Evolutionary conservation across 139 green algal genomes (phyloP), one percentile per base, ranked within the genome.

Genomic region (Astrephomene gubernaculifera): DNA sequence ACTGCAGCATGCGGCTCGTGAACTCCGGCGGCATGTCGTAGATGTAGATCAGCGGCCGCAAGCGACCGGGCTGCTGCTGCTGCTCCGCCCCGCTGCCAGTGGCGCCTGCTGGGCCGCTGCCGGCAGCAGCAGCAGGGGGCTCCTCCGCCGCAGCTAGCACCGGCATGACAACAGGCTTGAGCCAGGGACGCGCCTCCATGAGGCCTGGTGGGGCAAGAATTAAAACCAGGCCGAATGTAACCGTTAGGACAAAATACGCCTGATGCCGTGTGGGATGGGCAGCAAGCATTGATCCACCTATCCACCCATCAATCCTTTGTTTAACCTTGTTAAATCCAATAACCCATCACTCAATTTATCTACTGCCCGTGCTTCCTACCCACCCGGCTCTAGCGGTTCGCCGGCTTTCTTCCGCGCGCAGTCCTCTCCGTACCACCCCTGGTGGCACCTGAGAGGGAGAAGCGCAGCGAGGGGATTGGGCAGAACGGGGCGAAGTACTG

Each of bases 31-130:
- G 81, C 83, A 94, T 82, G 76, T 94, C 89, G 68, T 94, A 94
- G 2, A 94, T 52, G 54, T 92, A 94, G 73, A 94, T 93, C n/a
- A 91, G 74, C 27, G 90, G 90, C 29, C 90, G 89, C 54, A 86
- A 36, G 4, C 79, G 79, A 9, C 60, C 29, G 6, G 45, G 6
- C n/a, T 9, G 27, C 29, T 35, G 25, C 54, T 17, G 1, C 19
- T 9, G 1, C 19, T 6, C 67, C 22, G 25, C 38, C 38, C 65
- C 65, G 35, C 65, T 12, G 69, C 4, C 25, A 4, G 31, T 29
- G 71, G 2, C 43, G 43, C 38, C n/a, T 12, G 41, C 41, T 10
- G 17, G 2, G 69, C 27, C 17, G 45, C 29, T 9, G 43, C 41
- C 1, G 29, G 45, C 60, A 71, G 25, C 44, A 14, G 35, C 33